Percentiles rank a stretch among this genome's conserved stretches.
Conservation (phyloP, 495 filamentous ascomycete species). For the Penicillium coprophilum region DNA sequence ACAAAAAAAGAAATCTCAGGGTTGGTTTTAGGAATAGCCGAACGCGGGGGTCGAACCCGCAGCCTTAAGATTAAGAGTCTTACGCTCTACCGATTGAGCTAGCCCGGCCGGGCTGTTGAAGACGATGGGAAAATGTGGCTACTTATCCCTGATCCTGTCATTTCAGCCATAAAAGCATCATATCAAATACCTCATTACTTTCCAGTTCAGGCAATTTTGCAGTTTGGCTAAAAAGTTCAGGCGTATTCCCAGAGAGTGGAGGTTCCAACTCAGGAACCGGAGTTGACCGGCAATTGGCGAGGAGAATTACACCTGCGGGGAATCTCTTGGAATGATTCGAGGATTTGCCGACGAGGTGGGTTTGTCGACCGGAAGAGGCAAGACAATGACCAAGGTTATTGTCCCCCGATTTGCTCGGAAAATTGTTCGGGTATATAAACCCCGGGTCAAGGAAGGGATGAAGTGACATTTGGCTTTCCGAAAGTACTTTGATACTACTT, state of each 20-base stretch:
- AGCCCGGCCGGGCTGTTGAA: slow-evolving; percentile 50
- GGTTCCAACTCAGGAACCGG: not conserved
- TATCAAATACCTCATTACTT: too few relatives aligned
- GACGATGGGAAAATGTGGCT: not conserved
- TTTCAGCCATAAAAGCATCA: too few relatives aligned
- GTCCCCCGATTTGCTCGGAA: not conserved
- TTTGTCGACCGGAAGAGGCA: not conserved
- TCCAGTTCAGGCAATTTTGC: too few relatives aligned
- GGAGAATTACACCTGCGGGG: not conserved
- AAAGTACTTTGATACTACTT: not conserved
- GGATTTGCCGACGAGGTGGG: slow-evolving; percentile 2
- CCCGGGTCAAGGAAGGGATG: not conserved
- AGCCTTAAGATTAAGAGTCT: slow-evolving; percentile 80
- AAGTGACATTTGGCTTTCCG: not conserved
- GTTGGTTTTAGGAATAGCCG: slow-evolving; percentile 34
- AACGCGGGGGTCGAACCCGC: slow-evolving; percentile 60
- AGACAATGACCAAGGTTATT: not conserved
- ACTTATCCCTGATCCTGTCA: too few relatives aligned
- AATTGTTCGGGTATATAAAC: not conserved
- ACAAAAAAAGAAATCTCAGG: slow-evolving; percentile 24
- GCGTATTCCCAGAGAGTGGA: too few relatives aligned
- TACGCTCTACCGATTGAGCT: slow-evolving; percentile 85
- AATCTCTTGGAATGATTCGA: not conserved
- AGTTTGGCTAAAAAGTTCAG: too few relatives aligned
- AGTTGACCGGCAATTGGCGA: not conserved